Base-by-base conservation (phyloP, 2,329 filamentous ascomycete genomes). In the Ophiocordyceps polyrhachis-furcata region DNA sequence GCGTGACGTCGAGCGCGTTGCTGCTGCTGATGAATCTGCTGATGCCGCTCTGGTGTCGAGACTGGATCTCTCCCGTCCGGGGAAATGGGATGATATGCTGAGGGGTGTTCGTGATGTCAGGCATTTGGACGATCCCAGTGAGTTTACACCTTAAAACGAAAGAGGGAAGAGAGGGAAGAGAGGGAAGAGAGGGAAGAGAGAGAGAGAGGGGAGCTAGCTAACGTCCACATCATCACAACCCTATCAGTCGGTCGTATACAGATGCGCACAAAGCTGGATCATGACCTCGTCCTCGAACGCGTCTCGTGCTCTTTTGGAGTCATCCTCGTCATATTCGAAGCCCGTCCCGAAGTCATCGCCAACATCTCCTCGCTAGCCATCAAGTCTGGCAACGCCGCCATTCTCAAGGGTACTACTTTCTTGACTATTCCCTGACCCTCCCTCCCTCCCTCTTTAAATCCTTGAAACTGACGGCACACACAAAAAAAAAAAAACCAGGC, bases 61-160 rank as follows among this genome's bases (percentile, higher is more conserved):
- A 46, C 71, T 98, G 49, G 89, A 98, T 62, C 69, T 98, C 43
- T 79, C 77, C 43, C 82, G 83, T 60, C 76, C 78, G 57, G 89
- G 89, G 47, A 96, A 96, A 66, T 98, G 82, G 70, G 88, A 95
- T 57, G 91, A 96, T 58, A 96, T 98, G 91, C 71, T 98, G 51
- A 82, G 88, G 66, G 91, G 91, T 23, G 93, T 98, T 49, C 64
- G 93, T 48, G 86, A 94, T 63, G 91, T 98, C 49, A 74, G 82
- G 51, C 73, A 76, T 43, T 71, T 98, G 25, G 74, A 83, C 43
- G 91, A 98, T 65, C 91, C 91, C 52, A 74, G 85, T 91, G 70
- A 55, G 75, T 41, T 41, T 41, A n/a, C n/a, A n/a, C n/a, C 5
- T 68, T 45, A 13, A 4, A 31, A 31, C 5, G 13, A 13, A 31